A percentile compares a stretch with the other conserved stretches of the same genome.
These are phyloP conservation scores for Thamnidium elegans DNA, from an alignment of 192 early-diverging fungal genomes.

Conservation along the genomic window DNA sequence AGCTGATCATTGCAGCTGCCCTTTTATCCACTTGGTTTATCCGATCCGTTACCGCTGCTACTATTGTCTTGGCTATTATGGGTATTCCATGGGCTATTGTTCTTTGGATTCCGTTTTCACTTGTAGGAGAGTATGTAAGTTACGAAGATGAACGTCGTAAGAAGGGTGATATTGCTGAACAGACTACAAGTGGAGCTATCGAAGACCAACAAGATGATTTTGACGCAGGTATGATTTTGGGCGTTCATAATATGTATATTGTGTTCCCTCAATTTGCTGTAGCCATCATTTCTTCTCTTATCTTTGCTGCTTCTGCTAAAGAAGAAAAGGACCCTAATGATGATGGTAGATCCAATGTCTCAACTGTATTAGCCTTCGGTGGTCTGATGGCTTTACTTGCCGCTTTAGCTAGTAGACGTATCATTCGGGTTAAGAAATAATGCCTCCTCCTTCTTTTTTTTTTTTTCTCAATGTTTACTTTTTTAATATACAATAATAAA, in stretches of 20 bases:
- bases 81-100: constrained; percentile 90
- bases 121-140: constrained; percentile 77
- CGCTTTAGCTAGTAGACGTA: constrained; percentile 50
- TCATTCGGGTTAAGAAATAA: constrained; percentile 28
- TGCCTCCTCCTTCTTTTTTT: neutral
- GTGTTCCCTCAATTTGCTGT: constrained; percentile 90
- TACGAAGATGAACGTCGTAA: constrained; percentile 43
- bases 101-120: constrained; percentile 89
- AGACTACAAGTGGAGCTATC: neutral
- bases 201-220: constrained; percentile 33
- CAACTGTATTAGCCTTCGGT: constrained; percentile 70
- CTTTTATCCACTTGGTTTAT: constrained; percentile 69
- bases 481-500: too few relatives aligned
- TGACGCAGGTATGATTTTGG: constrained; percentile 74
- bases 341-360: constrained; percentile 38
- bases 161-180: neutral
- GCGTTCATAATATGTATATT: constrained; percentile 95
- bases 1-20: constrained; percentile 61
- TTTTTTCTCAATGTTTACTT: neutral
- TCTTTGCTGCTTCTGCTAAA: constrained; percentile 58
- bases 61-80: constrained; percentile 63
- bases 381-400: constrained; percentile 67
- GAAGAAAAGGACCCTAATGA: constrained; percentile 17
- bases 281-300: constrained; percentile 63
- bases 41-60: constrained; percentile 55